A percentile compares a stretch with the other conserved stretches of the same genome.
Evolutionary conservation across 1,284 basidiomycete genomes (phyloP).

Genomic region (Fomitopsis schrenkii): DNA sequence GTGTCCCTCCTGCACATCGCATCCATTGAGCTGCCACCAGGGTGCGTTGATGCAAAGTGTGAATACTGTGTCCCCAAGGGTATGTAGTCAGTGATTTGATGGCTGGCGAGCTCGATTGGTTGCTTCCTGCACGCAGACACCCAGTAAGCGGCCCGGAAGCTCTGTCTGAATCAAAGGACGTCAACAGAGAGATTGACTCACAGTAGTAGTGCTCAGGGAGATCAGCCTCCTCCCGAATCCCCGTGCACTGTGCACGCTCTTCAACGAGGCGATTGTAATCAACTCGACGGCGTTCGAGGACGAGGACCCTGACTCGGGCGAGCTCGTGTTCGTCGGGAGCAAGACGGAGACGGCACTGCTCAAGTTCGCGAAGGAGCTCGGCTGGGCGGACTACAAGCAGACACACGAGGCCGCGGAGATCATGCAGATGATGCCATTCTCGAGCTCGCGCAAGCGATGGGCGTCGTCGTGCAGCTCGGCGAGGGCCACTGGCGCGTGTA

Average conservation of each 20-base stretch:
- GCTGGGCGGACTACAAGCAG: conserved; percentile 76
- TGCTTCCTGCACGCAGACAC: too few relatives aligned
- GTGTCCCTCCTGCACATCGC: too few relatives aligned
- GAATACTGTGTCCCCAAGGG: too few relatives aligned
- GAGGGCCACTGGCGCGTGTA: conserved; percentile 67
- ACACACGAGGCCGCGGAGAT: conserved; percentile 67
- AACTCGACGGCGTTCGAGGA: conserved; percentile 98
- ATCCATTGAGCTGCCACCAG: too few relatives aligned
- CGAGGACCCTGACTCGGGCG: conserved; percentile 59
- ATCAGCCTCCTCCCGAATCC: too few relatives aligned
- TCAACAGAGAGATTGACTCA: too few relatives aligned
- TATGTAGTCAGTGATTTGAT: too few relatives aligned
- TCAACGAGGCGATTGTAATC: conserved; percentile 87
- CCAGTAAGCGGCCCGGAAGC: too few relatives aligned
- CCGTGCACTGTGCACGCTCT: conserved; percentile 61
- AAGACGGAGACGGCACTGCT: conserved; percentile 97
- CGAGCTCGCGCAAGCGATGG: conserved; percentile 97
- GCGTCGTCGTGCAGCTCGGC: conserved; percentile 70
- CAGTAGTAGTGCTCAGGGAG: too few relatives aligned
- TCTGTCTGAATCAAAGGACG: too few relatives aligned
- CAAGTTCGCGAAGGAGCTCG: conserved; percentile 82
- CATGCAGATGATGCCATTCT: conserved; percentile 93
- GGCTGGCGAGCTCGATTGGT: too few relatives aligned
- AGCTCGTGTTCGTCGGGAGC: conserved; percentile 79
- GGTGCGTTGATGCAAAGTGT: too few relatives aligned